Evolutionary conservation across 2,329 filamentous ascomycete species (phyloP), one percentile per base, ranked within the genome.

Genomic region (Penicillium aurantiogriseum): DNA sequence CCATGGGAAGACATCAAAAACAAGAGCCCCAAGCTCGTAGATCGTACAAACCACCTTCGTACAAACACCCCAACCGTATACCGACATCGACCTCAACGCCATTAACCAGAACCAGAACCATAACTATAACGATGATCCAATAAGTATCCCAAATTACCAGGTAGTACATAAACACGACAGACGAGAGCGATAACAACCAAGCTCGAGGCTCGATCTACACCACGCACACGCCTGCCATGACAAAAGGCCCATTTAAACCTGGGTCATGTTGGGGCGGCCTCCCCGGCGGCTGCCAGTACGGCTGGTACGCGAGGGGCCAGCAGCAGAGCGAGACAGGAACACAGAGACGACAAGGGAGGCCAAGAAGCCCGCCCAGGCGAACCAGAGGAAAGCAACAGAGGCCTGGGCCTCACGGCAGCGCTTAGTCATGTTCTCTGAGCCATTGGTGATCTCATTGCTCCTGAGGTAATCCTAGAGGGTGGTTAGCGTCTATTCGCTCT

Each of bases 391-490:
- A 0, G 80, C 80, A 23, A 70, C 73, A 2, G 77, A 67, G 5
- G 81, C 80, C 66, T 83, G 79, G 10, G 79, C 79, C 67, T 83
- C 80, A 40, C 77, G 78, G 65, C 81, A 83, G 51, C 79, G 74
- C 59, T 77, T 78, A 13, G 61, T 47, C 7, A 53, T 64, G 45
- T 74, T 60, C 54, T 60, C 2, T 0, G 78, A 69, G 49, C 78
- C 77, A 58, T 77, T 76, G 58, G 79, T 80, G 59, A 81, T 76
- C 8, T 75, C 69, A 54, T 82, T 82, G 61, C 47, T 55, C n/a
- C 48, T 39, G 15, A 74, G 72, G 64, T 79, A 81, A 0, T 48
- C 29, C 78, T 80, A 48, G 35, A 10, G 9, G 8, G 21, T 23
- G 8, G 40, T 63, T 33, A 63, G 31, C 15, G 33, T 42, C 48